These are phyloP conservation scores for Sporobolomyces phaffii DNA, from an alignment of 768 basidiomycete species.

Conservation along the genomic window DNA sequence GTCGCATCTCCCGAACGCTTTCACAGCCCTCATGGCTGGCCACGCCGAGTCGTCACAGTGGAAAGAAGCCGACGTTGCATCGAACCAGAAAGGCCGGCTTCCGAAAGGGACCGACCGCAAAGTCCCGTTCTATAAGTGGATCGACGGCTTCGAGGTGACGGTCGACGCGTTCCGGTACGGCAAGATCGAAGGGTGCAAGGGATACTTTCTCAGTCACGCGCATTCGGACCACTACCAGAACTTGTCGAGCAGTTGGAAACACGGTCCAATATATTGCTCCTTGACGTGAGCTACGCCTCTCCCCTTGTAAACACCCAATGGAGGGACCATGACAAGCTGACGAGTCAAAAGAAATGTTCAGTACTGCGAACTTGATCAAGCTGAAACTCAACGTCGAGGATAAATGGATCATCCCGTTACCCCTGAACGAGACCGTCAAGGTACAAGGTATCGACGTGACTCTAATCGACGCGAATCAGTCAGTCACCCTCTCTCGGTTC, in stretches of 20 bases:
- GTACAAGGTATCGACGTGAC: conserved; percentile 84
- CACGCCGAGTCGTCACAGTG: conserved; percentile 73
- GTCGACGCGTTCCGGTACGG: conserved; percentile 98
- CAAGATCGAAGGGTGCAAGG: conserved; percentile 75
- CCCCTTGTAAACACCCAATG: neutral
- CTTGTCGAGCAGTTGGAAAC: conserved; percentile 76
- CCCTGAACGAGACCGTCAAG: conserved; percentile 67
- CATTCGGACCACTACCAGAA: conserved; percentile 62
- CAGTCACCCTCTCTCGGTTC: conserved; percentile 27
- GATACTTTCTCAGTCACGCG: conserved; percentile 62
- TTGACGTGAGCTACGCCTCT: conserved; percentile 42
- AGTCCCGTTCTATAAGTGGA: conserved; percentile 80
- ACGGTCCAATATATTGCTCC: conserved; percentile 93
- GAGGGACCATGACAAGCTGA: no score
- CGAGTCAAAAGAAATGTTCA: no score
- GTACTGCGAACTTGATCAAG: conserved; percentile 83
- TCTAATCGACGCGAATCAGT: conserved; percentile 97
- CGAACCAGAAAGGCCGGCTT: conserved; percentile 50
- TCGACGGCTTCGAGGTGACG: conserved; percentile 95
- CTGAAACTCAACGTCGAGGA: conserved; percentile 84
- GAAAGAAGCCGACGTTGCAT: conserved; percentile 65
- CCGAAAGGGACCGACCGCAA: conserved; percentile 38
- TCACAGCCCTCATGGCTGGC: conserved; percentile 84
- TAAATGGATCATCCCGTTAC: conserved; percentile 81
- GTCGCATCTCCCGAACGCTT: conserved; percentile 50